Evolutionary conservation across 495 filamentous ascomycete species (phyloP).

Genomic region (Aspergillus cavernicola): DNA sequence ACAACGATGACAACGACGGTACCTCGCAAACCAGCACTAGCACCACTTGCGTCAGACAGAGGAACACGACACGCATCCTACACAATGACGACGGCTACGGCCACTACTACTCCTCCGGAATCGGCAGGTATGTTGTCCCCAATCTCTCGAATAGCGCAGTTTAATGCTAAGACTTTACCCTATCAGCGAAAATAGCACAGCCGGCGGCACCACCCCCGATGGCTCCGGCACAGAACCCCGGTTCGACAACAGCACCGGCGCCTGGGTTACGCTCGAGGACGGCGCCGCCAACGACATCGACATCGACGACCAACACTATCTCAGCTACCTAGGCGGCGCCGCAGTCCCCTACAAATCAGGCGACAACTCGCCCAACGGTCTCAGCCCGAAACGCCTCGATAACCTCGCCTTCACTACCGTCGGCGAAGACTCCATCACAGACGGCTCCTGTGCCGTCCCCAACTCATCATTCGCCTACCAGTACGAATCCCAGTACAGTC

Average conservation of each 20-base stretch:
- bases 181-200: neutral
- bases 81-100: neutral
- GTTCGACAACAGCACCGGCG: conserved; percentile 3
- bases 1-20: neutral
- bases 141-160: neutral
- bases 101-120: neutral
- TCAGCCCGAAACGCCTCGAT: too few species aligned
- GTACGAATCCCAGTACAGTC: too few species aligned
- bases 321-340: conserved; percentile 5
- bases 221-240: neutral
- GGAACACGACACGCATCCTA: neutral
- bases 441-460: too few species aligned
- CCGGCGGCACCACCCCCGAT: neutral
- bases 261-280: neutral
- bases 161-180: neutral
- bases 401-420: too few species aligned
- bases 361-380: neutral
- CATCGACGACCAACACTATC: neutral
- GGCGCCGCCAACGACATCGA: neutral
- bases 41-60: neutral
- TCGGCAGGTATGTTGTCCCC: neutral
- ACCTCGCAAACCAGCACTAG: neutral
- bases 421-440: too few species aligned
- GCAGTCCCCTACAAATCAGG: neutral
- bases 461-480: too few species aligned